Evolutionary conservation across 2,329 filamentous ascomycete genomes (phyloP).

Genomic region (Calonectria ilicicola): DNA sequence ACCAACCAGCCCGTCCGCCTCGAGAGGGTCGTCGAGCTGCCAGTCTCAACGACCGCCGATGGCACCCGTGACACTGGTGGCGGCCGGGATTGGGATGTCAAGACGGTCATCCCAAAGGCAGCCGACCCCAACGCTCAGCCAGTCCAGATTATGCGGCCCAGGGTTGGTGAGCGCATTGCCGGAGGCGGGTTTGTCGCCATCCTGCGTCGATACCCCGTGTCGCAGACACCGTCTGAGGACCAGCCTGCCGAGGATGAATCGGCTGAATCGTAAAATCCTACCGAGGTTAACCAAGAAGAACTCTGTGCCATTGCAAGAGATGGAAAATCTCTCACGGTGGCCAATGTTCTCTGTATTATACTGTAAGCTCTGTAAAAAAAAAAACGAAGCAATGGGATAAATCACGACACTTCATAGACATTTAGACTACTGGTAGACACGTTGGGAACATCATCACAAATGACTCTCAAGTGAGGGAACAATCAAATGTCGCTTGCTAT

Average conservation of each 20-base stretch:
- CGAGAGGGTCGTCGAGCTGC: slow-evolving; percentile 71
- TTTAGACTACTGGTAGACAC: background rate
- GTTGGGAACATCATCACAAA: background rate
- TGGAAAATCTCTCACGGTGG: background rate
- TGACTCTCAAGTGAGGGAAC: slow-evolving; percentile 25
- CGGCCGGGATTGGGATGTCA: slow-evolving; percentile 74
- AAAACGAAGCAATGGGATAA: background rate
- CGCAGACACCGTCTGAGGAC: slow-evolving; percentile 15
- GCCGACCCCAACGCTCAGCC: slow-evolving; percentile 34
- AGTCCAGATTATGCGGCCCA: slow-evolving; percentile 56
- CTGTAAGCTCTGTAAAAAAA: background rate
- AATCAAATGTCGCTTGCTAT: slow-evolving; percentile 46
- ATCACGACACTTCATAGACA: background rate
- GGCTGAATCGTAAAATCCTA: background rate
- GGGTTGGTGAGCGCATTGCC: slow-evolving; percentile 53
- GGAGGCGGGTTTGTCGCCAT: slow-evolving; percentile 57
- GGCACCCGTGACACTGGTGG: slow-evolving; percentile 60
- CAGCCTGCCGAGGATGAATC: slow-evolving; percentile 7
- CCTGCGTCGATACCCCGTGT: slow-evolving; percentile 47
- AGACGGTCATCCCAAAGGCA: slow-evolving; percentile 54
- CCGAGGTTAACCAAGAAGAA: no score
- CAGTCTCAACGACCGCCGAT: slow-evolving; percentile 51
- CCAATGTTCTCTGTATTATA: background rate
- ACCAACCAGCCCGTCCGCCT: slow-evolving; percentile 65
- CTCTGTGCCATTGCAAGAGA: background rate